phyloP scores from a whole-genome alignment of 495 filamentous ascomycete species.

The Viridothelium virens region DNA sequence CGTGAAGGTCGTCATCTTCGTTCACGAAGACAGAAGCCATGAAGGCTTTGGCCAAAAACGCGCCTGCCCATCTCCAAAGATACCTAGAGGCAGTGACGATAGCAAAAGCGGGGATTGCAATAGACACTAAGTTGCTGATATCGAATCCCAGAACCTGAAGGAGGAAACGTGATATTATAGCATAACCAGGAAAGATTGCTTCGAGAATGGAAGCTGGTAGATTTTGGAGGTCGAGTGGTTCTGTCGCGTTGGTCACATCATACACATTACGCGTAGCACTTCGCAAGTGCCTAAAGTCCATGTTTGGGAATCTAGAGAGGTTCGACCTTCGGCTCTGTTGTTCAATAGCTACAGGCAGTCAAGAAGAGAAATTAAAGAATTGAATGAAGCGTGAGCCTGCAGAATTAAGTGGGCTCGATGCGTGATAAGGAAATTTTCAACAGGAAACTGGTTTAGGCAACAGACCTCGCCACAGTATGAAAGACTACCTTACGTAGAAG shows the following conservation, averaged over 20 bases:
- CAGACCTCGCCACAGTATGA: too few species aligned
- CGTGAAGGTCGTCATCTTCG: constrained; percentile 53
- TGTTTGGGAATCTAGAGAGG: neutral
- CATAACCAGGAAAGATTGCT: constrained; percentile 66
- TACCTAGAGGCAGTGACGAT: constrained; percentile 19
- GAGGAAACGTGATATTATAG: constrained; percentile 52
- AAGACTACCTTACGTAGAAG: too few species aligned
- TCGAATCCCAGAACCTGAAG: constrained; percentile 60
- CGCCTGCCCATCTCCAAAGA: constrained; percentile 14
- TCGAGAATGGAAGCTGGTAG: constrained; percentile 51
- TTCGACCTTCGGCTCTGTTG: too few species aligned
- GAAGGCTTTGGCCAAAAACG: constrained; percentile 38
- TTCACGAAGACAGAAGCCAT: constrained; percentile 50
- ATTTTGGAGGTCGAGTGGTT: constrained; percentile 17
- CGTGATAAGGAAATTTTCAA: neutral
- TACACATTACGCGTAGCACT: neutral
- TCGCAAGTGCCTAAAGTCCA: neutral
- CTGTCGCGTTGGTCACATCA: constrained; percentile 10
- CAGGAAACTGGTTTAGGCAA: too few species aligned
- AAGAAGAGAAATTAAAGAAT: too few species aligned
- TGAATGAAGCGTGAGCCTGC: constrained; percentile 5
- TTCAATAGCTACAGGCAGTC: too few species aligned
- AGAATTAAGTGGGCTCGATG: constrained; percentile 21
- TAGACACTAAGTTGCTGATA: constrained; percentile 59
- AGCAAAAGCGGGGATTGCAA: constrained; percentile 44